Evolutionary conservation across 2,329 filamentous ascomycete genomes (phyloP).

Genomic region (Bertia moriformis): DNA sequence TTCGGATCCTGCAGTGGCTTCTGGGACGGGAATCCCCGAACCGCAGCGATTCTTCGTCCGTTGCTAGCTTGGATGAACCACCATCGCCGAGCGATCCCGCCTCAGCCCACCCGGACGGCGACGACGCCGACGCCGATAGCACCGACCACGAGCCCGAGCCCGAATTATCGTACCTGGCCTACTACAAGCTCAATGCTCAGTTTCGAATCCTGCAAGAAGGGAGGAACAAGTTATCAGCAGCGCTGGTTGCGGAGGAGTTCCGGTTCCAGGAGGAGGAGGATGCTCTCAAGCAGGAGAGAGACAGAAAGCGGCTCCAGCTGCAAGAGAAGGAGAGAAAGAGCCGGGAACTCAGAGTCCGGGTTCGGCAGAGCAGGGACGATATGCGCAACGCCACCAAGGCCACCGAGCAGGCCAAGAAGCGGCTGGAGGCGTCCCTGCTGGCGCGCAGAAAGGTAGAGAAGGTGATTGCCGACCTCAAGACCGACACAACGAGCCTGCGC

Average conservation of each 20-base stretch:
- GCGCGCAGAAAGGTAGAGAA: conserved; percentile 58
- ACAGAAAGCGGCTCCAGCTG: conserved; percentile 60
- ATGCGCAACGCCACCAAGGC: conserved; percentile 71
- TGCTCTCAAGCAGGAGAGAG: conserved; percentile 62
- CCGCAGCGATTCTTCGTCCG: too few species aligned
- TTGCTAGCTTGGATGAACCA: too few species aligned
- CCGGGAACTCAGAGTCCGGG: conserved; percentile 66
- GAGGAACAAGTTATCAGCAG: conserved; percentile 19
- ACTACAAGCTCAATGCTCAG: too few species aligned
- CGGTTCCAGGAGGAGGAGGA: conserved; percentile 53
- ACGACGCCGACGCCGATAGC: too few species aligned
- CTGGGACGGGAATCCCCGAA: conserved; percentile 22
- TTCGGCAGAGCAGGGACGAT: conserved; percentile 64
- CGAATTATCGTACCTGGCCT: too few species aligned
- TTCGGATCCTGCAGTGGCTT: conserved; percentile 37
- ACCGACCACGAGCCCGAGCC: too few species aligned
- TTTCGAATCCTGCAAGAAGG: conserved; percentile 9
- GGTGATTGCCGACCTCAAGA: conserved; percentile 54
- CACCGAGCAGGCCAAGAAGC: conserved; percentile 62
- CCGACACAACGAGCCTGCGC: conserved; percentile 34
- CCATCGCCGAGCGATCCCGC: too few species aligned
- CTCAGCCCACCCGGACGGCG: too few species aligned
- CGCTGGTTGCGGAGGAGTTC: conserved; percentile 58
- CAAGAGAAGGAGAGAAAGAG: conserved; percentile 88
- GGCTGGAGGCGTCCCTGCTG: background rate